Conservation (phyloP, 129 eudicot species). For the Lactuca sativa region DNA sequence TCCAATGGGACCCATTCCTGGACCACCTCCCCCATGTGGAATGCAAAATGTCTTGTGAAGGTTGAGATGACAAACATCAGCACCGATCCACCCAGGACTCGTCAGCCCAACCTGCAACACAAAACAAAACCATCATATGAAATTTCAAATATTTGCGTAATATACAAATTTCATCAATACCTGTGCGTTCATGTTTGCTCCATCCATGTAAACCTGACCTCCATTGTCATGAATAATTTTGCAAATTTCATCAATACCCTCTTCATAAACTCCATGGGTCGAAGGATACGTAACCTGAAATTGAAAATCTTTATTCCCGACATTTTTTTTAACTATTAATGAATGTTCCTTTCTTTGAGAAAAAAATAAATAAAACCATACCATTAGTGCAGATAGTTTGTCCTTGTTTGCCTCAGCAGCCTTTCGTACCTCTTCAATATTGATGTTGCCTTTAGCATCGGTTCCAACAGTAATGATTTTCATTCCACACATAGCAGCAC, state of each 20-base stretch:
- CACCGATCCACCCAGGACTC: conserved; percentile 96
- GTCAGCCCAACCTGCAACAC: conserved; percentile 85
- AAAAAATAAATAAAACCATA: conserved; percentile 24
- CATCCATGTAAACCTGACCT: conserved; percentile 99
- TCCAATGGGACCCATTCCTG: conserved; percentile 99
- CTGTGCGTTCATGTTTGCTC: conserved; percentile 99
- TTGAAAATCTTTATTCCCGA: background rate
- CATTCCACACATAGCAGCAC: conserved; percentile 99
- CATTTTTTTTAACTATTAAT: too few relatives aligned
- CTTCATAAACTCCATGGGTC: conserved; percentile 97
- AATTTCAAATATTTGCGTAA: background rate
- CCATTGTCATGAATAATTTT: conserved; percentile 93
- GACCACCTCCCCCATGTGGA: conserved; percentile 99
- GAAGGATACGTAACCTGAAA: conserved; percentile 91
- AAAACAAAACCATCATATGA: background rate
- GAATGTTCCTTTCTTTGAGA: too few relatives aligned
- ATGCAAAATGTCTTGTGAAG: conserved; percentile 97
- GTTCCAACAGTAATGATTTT: conserved; percentile 89
- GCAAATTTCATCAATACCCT: conserved; percentile 96
- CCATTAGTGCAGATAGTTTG: conserved; percentile 87
- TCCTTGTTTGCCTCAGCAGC: conserved; percentile 93
- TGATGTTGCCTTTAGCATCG: conserved; percentile 90
- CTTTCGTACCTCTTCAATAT: conserved; percentile 75
- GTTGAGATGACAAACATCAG: conserved; percentile 97
- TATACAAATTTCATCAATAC: conserved; percentile 23